phyloP scores from a whole-genome alignment of 2,329 filamentous ascomycete species.

The Colletotrichum tanaceti region DNA sequence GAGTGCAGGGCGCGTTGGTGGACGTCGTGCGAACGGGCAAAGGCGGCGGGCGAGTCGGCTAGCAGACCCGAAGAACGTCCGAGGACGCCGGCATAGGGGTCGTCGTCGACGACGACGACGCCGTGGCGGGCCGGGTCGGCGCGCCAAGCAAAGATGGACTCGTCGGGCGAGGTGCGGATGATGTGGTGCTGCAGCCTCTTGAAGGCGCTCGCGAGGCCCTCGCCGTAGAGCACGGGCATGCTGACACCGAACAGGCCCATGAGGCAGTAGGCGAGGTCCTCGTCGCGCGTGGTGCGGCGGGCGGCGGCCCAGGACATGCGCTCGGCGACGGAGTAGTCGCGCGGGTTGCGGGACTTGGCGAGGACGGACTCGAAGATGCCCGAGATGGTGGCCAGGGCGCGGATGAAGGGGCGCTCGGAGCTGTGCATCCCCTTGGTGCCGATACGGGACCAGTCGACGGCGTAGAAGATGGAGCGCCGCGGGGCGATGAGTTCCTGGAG shows the following conservation, averaged over 20 bases:
- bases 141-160: constrained; percentile 39
- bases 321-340: constrained; percentile 43
- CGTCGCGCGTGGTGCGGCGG: constrained; percentile 42
- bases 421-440: constrained; percentile 26
- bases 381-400: constrained; percentile 21
- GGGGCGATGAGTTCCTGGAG: constrained; percentile 45
- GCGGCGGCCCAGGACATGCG: constrained; percentile 48
- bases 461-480: constrained; percentile 43
- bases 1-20: constrained; percentile 34
- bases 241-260: constrained; percentile 47
- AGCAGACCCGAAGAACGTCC: constrained; percentile 33
- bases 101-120: too few relatives aligned
- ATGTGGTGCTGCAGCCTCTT: constrained; percentile 42
- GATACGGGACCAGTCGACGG: constrained; percentile 42
- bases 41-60: constrained; percentile 30
- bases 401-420: constrained; percentile 28
- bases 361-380: constrained; percentile 37
- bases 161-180: constrained; percentile 32
- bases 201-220: constrained; percentile 44
- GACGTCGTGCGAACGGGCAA: constrained; percentile 26
- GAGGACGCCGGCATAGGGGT: too few relatives aligned
- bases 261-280: constrained; percentile 47
- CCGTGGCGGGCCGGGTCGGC: constrained; percentile 8
- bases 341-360: constrained; percentile 31
- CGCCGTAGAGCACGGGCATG: constrained; percentile 47